phyloP scores from a whole-genome alignment of 2,329 filamentous ascomycete genomes.

The Aspergillus ochraceus region DNA sequence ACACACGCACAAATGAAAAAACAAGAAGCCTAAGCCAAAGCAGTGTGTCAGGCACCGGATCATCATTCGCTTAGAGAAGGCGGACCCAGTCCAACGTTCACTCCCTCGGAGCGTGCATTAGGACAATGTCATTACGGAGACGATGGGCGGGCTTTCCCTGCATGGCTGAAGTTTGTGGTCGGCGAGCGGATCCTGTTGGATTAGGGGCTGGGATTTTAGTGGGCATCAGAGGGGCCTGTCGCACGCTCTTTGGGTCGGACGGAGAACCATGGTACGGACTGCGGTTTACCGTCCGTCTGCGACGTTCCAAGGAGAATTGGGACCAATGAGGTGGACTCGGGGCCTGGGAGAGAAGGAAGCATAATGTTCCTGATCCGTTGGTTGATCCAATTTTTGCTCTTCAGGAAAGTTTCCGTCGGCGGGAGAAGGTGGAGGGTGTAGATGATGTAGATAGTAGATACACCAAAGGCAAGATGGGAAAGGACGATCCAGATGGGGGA shows the following conservation, averaged over 20 bases:
- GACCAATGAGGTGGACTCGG: not conserved
- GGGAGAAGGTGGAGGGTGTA: no score
- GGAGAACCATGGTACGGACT: not conserved
- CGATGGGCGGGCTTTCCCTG: conserved; percentile 5
- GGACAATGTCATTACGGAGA: conserved; percentile 3
- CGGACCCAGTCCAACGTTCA: conserved; percentile 18
- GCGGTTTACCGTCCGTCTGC: not conserved
- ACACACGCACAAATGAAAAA: not conserved
- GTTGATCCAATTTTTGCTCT: no score
- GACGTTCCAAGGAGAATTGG: not conserved
- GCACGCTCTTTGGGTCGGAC: not conserved
- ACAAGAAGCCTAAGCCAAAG: not conserved
- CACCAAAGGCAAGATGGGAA: not conserved
- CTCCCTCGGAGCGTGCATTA: conserved; percentile 9
- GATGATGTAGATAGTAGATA: not conserved
- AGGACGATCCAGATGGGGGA: not conserved
- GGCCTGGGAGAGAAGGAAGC: not conserved
- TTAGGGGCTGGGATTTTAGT: conserved; percentile 1
- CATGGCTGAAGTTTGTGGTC: conserved; percentile 11
- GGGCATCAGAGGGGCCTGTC: not conserved
- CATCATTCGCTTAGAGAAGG: conserved; percentile 18
- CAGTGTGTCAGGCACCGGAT: conserved; percentile 19
- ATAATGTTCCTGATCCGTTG: not conserved
- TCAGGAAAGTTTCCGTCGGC: no score
- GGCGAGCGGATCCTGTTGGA: conserved; percentile 14